Percentiles rank a stretch among this genome's conserved stretches.
Evolutionary conservation across 2,329 filamentous ascomycete species (phyloP).

Genomic region (Huntiella omanensis): DNA sequence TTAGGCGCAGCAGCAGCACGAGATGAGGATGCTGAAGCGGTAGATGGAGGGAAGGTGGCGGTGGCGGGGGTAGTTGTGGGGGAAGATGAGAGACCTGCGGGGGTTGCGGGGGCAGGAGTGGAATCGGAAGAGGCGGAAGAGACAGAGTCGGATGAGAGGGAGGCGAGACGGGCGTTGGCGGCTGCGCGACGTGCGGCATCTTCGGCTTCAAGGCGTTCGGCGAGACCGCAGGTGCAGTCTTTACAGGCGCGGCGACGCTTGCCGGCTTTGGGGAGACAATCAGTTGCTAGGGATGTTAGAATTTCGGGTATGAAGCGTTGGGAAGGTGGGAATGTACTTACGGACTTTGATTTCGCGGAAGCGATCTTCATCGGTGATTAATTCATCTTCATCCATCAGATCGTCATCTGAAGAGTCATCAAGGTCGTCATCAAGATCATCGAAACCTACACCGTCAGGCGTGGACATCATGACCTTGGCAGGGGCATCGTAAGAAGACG

Average conservation of each 20-base stretch:
- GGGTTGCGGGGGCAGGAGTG: not conserved
- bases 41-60: not conserved
- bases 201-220: slow-evolving; percentile 69
- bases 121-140: slow-evolving; percentile 17
- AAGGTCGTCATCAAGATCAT: slow-evolving; percentile 40
- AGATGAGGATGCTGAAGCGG: not conserved
- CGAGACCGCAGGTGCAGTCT: slow-evolving; percentile 90
- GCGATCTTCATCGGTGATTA: slow-evolving; percentile 73
- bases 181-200: slow-evolving; percentile 53
- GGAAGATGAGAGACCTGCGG: not conserved
- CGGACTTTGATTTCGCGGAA: slow-evolving; percentile 60
- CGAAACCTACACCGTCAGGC: slow-evolving; percentile 44
- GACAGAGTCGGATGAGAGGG: slow-evolving; percentile 1
- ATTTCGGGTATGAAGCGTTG: not conserved
- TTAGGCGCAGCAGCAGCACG: not conserved
- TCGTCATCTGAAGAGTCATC: slow-evolving; percentile 54
- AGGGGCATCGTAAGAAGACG: slow-evolving; percentile 12
- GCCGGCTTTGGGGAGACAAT: slow-evolving; percentile 71
- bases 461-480: slow-evolving; percentile 15
- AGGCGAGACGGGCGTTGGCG: slow-evolving; percentile 43
- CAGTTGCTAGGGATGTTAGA: slow-evolving; percentile 36
- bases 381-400: slow-evolving; percentile 73
- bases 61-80: not conserved
- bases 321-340: slow-evolving; percentile 29
- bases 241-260: slow-evolving; percentile 91